phyloP scores from a whole-genome alignment of 2,329 filamentous ascomycete species.

The Ophiocordyceps sinensis region DNA sequence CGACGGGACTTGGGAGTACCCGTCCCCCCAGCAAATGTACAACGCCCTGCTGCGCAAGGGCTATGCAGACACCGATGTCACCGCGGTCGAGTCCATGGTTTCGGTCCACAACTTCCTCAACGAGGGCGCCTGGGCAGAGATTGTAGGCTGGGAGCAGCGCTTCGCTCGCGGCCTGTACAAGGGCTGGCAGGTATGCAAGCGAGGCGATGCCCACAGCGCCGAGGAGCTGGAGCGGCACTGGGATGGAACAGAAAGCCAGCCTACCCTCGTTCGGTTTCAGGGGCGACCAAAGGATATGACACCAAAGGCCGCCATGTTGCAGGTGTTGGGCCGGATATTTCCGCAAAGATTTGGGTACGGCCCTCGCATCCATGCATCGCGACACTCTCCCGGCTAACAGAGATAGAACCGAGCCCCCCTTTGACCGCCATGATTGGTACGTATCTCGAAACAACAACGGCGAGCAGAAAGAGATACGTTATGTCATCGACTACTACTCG shows the following conservation, averaged over 20 bases:
- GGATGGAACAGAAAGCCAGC: slow-evolving; percentile 41
- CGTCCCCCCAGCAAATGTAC: slow-evolving; percentile 98
- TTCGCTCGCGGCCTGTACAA: slow-evolving; percentile 60
- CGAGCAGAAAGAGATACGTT: slow-evolving; percentile 63
- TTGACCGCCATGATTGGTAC: slow-evolving; percentile 96
- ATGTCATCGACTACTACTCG: slow-evolving; percentile 95
- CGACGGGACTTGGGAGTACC: slow-evolving; percentile 87
- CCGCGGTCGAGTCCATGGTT: slow-evolving; percentile 93
- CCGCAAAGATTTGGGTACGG: slow-evolving; percentile 65
- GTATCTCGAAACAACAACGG: slow-evolving; percentile 60
- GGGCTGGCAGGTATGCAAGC: slow-evolving; percentile 60
- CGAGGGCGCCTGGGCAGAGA: slow-evolving; percentile 93
- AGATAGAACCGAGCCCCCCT: slow-evolving; percentile 63
- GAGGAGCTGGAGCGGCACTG: slow-evolving; percentile 32
- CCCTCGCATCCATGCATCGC: not conserved
- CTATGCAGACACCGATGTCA: slow-evolving; percentile 84
- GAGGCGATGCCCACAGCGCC: slow-evolving; percentile 51
- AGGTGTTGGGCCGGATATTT: slow-evolving; percentile 64
- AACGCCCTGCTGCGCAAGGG: slow-evolving; percentile 94
- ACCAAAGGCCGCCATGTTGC: slow-evolving; percentile 76
- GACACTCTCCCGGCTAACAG: slow-evolving; percentile 1
- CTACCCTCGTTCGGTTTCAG: slow-evolving; percentile 73
- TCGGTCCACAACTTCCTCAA: slow-evolving; percentile 97
- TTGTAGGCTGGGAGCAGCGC: slow-evolving; percentile 81
- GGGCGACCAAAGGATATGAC: slow-evolving; percentile 81